These are phyloP conservation scores for Botryosphaeria dothidea DNA, from an alignment of 2,329 filamentous ascomycete species.

Conservation along the genomic window DNA sequence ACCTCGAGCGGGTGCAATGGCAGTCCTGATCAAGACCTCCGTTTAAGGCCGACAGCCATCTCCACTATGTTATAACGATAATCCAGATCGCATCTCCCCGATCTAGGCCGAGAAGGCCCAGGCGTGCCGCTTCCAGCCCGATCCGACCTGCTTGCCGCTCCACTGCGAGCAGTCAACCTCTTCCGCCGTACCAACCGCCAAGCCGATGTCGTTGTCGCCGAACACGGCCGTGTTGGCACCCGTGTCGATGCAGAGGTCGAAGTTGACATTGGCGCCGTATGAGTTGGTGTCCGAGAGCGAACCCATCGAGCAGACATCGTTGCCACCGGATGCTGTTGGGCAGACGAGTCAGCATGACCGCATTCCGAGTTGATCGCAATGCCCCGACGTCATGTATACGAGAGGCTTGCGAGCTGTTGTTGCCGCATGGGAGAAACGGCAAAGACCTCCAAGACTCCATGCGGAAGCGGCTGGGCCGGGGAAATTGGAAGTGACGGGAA, in stretches of 20 bases:
- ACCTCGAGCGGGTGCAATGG: neutral
- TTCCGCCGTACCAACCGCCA: slow-evolving; percentile 35
- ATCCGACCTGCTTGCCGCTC: slow-evolving; percentile 14
- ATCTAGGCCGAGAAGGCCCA: neutral
- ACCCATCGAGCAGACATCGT: slow-evolving; percentile 40
- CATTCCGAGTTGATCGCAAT: neutral
- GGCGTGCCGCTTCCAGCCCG: neutral
- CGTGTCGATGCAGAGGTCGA: slow-evolving; percentile 43
- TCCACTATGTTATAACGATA: neutral
- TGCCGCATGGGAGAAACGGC: neutral
- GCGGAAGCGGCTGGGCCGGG: neutral
- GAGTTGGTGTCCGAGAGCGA: slow-evolving; percentile 35
- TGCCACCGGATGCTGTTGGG: slow-evolving; percentile 28
- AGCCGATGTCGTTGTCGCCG: slow-evolving; percentile 29
- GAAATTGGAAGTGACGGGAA: neutral
- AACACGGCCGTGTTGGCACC: slow-evolving; percentile 41
- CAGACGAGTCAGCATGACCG: neutral
- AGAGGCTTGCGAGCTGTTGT: neutral
- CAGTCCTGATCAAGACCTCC: neutral
- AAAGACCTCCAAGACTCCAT: neutral
- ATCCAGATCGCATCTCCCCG: neutral
- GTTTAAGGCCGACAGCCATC: neutral
- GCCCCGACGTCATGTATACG: neutral
- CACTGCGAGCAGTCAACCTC: slow-evolving; percentile 30
- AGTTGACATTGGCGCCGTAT: slow-evolving; percentile 44